Conservation (phyloP, 768 basidiomycete species). For the Mycena pura region DNA sequence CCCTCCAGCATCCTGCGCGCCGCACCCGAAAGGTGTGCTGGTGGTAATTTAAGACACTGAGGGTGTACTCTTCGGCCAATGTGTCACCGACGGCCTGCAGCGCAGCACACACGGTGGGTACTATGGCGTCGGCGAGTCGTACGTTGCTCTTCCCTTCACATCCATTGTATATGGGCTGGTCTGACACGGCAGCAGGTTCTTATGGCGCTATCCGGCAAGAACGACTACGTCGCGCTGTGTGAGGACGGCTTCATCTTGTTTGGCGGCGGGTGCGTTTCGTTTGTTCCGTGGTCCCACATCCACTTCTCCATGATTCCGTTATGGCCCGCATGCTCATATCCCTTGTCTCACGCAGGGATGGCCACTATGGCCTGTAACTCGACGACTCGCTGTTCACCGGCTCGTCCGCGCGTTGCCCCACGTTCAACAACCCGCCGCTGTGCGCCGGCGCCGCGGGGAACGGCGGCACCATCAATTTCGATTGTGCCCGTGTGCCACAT, state of each 20-base stretch:
- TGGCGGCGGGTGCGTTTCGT: constrained; percentile 81
- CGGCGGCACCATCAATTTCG: constrained; percentile 71
- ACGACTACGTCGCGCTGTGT: constrained; percentile 90
- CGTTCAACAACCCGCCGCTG: constrained; percentile 86
- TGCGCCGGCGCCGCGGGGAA: constrained; percentile 58
- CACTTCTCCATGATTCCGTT: background rate
- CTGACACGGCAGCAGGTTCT: constrained; percentile 59
- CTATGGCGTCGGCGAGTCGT: constrained; percentile 91
- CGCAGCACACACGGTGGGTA: constrained; percentile 68
- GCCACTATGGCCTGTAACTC: constrained; percentile 87
- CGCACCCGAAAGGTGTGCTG: constrained; percentile 51
- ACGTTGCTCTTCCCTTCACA: constrained; percentile 29
- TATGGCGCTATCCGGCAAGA: constrained; percentile 78
- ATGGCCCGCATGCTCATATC: background rate
- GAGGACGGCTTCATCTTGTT: constrained; percentile 83
- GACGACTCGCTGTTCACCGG: constrained; percentile 84
- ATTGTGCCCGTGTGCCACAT: too few relatives aligned
- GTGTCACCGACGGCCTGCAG: constrained; percentile 76
- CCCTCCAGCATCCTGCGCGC: constrained; percentile 36
- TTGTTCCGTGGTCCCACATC: constrained; percentile 1
- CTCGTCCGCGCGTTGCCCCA: constrained; percentile 83
- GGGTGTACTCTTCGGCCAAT: constrained; percentile 80
- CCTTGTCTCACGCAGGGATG: constrained; percentile 71
- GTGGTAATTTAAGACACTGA: constrained; percentile 70
- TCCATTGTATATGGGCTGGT: background rate